Percentiles rank a stretch among this genome's conserved stretches.
These are phyloP conservation scores for Diaporthe batatas DNA, from an alignment of 2,329 filamentous ascomycete species.

Conservation along the genomic window DNA sequence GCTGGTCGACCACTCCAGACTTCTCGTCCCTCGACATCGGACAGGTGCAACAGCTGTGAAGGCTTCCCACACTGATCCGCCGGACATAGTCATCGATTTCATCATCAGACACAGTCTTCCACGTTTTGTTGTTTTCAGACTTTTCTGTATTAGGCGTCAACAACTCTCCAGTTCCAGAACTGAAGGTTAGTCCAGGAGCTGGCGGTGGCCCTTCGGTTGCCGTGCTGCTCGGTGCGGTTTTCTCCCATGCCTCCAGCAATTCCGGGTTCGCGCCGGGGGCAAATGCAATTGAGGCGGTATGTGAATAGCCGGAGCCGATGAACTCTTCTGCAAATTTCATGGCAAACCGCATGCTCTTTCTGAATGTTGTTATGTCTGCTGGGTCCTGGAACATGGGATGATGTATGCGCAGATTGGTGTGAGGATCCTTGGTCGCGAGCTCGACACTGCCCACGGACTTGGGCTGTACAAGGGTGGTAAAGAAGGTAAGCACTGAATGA, in stretches of 20 bases:
- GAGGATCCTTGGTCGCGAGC: conserved; percentile 53
- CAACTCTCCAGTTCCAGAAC: background rate
- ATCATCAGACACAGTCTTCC: conserved; percentile 47
- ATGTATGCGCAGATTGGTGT: conserved; percentile 49
- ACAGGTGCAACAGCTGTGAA: conserved; percentile 58
- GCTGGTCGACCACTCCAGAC: conserved; percentile 47
- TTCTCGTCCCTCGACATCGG: conserved; percentile 49
- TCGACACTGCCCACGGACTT: conserved; percentile 49
- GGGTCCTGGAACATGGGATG: conserved; percentile 50
- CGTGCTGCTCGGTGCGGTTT: background rate
- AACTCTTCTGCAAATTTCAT: conserved; percentile 50
- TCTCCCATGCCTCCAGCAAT: background rate
- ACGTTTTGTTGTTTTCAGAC: conserved; percentile 31
- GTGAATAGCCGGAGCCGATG: conserved; percentile 46
- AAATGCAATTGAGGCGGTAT: conserved; percentile 45
- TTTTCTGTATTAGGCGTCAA: background rate
- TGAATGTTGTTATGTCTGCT: conserved; percentile 47
- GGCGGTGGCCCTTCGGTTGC: background rate
- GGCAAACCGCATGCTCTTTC: conserved; percentile 49
- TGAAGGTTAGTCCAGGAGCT: background rate
- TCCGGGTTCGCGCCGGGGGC: conserved; percentile 46
- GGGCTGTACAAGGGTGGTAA: conserved; percentile 49
- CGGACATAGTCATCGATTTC: conserved; percentile 49
- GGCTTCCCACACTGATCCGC: conserved; percentile 44
- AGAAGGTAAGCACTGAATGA: conserved; percentile 46